Base-by-base conservation (phyloP, 2,329 filamentous ascomycete species). In the Trichoderma sp. region DNA sequence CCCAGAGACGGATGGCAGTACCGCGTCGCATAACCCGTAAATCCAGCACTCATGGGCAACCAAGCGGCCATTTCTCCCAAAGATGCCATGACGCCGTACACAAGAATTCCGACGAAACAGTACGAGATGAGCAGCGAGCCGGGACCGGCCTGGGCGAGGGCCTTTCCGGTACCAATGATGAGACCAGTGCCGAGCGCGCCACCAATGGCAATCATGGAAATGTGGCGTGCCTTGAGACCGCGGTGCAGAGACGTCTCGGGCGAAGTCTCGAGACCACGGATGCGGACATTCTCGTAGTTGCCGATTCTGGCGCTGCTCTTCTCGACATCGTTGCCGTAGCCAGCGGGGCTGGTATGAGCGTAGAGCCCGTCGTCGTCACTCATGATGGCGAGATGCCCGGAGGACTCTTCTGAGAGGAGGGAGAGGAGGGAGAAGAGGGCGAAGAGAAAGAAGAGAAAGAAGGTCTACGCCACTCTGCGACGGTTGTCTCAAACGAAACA, bases 11-110 rank as follows among this genome's bases (percentile, higher is more conserved):
- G 91, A 73, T 95, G 91, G 74, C 89, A 90, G 81, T 93, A 95
- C 57, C 92, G 86, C 69, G 88, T 86, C 27, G 92, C 91, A 75
- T 94, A 95, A 74, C 91, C 91, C 69, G 91, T 91, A 79, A 95
- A 96, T 72, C 92, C 92, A 76, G 90, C 88, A 65, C 88, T 86
- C 73, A 93, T 84, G 60, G 92, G 92, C 37, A 95, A 79, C 90
- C 91, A 95, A 63, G 92, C 87, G 9, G 92, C 91, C 91, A 95
- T 95, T 78, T 94, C 92, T 70, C 92, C 92, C 4, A 95, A 86
- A 67, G 87, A 89, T 68, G 89, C 89, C 91, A 95, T 93, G 72
- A 95, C 92, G 50, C 93, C 81, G 78, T 89, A 95, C 71, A 94
- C 92, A 69, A 95, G 79, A 56, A 90, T 79, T 71, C 90, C 90